phyloP scores from a whole-genome alignment of 1,284 basidiomycete species.

The Fomitopsis pinicola region DNA sequence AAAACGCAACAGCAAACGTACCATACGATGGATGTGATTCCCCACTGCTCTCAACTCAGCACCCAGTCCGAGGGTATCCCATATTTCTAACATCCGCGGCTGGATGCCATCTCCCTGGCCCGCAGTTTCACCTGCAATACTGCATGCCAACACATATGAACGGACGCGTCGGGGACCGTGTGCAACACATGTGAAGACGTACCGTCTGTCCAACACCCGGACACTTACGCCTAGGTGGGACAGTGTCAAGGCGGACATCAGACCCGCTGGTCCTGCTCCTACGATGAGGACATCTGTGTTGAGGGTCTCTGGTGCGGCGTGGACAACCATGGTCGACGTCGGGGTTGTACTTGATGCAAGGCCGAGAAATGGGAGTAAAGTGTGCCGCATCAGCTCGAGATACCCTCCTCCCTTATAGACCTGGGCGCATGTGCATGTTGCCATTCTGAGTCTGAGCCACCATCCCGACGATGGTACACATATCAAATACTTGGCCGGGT shows the following conservation, averaged over 20 bases:
- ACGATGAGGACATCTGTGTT: slow-evolving; percentile 12
- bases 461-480: too few relatives aligned
- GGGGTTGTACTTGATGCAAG: too few relatives aligned
- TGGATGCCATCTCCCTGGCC: slow-evolving; percentile 15
- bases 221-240: slow-evolving; percentile 2
- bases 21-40: not conserved
- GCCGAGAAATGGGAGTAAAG: too few relatives aligned
- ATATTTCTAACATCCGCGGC: slow-evolving; percentile 12
- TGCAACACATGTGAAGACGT: not conserved
- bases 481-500: too few relatives aligned
- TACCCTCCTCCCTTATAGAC: too few relatives aligned
- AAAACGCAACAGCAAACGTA: not conserved
- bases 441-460: too few relatives aligned
- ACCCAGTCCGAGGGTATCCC: slow-evolving; percentile 8
- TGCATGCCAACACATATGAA: not conserved
- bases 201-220: slow-evolving; percentile 11
- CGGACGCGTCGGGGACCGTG: not conserved
- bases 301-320: not conserved
- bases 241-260: slow-evolving; percentile 10
- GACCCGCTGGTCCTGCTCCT: slow-evolving; percentile 13
- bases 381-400: too few relatives aligned
- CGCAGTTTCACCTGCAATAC: slow-evolving; percentile 1
- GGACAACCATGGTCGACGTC: too few relatives aligned
- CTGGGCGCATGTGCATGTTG: too few relatives aligned
- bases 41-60: slow-evolving; percentile 1